Evolutionary conservation across 2,329 filamentous ascomycete species (phyloP).

Genomic region (Colletotrichum sp.): DNA sequence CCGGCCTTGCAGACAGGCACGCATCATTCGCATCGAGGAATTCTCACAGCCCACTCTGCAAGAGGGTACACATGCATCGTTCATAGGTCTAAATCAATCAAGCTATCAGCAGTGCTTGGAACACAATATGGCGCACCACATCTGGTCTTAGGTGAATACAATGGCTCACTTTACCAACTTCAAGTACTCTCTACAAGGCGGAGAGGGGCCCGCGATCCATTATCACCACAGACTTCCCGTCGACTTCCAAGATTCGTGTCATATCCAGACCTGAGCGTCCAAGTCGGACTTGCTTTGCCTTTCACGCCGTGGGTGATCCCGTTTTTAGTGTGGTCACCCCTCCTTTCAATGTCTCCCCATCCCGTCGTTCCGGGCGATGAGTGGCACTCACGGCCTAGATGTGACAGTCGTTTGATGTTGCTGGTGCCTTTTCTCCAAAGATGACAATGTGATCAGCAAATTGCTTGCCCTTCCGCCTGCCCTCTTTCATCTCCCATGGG

Average conservation of each 20-base stretch:
- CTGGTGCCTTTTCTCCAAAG: no score
- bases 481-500: no score
- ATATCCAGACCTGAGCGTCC: not conserved
- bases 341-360: not conserved
- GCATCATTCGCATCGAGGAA: not conserved
- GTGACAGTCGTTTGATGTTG: no score
- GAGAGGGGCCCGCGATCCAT: not conserved
- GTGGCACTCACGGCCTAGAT: not conserved
- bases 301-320: not conserved
- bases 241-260: not conserved
- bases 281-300: not conserved
- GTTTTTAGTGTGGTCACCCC: not conserved
- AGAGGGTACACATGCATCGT: not conserved
- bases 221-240: not conserved
- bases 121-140: not conserved
- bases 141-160: not conserved
- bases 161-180: not conserved
- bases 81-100: not conserved
- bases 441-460: no score
- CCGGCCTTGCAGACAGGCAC: not conserved
- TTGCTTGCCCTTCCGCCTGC: no score
- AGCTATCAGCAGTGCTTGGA: not conserved
- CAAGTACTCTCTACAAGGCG: not conserved
- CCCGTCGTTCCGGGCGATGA: not conserved
- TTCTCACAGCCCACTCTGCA: not conserved